Evolutionary conservation across 345 rosid species (phyloP).

Genomic region (Sonneratia alba): DNA sequence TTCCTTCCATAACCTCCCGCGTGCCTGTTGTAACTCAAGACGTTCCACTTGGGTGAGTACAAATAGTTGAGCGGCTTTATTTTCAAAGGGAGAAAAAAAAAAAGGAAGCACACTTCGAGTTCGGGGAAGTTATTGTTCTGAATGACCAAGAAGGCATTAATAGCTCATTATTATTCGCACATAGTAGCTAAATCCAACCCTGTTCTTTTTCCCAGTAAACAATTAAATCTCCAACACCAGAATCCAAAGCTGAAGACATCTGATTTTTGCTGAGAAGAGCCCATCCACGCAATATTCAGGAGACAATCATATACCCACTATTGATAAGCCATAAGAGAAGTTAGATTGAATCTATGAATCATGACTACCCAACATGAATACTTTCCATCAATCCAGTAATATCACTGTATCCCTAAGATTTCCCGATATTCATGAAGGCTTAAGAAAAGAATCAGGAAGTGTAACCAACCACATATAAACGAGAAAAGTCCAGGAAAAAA

Average conservation of each 20-base stretch:
- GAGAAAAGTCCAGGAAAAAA: no score
- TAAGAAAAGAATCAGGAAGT: no score
- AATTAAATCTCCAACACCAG: slow-evolving; percentile 46
- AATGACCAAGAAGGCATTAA: slow-evolving; percentile 71
- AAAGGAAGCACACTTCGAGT: no score
- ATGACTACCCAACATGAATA: no score
- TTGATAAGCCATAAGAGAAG: neutral
- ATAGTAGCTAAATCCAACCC: slow-evolving; percentile 57
- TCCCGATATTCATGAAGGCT: no score
- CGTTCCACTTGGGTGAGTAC: slow-evolving; percentile 28
- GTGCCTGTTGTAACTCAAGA: no score
- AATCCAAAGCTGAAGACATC: slow-evolving; percentile 74
- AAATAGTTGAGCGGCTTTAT: neutral
- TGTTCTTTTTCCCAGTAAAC: slow-evolving; percentile 52
- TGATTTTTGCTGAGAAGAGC: slow-evolving; percentile 49
- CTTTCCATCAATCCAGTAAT: no score
- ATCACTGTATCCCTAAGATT: no score
- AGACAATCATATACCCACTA: slow-evolving; percentile 77
- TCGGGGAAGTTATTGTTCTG: slow-evolving; percentile 15
- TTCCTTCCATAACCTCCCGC: slow-evolving; percentile 53
- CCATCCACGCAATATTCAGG: slow-evolving; percentile 82
- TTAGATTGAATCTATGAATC: neutral
- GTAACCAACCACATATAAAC: no score
- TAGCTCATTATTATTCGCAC: slow-evolving; percentile 39
- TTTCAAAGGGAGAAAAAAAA: neutral